These are phyloP conservation scores for Trichophyton verrucosum DNA, from an alignment of 2,329 filamentous ascomycete species.

Conservation along the genomic window DNA sequence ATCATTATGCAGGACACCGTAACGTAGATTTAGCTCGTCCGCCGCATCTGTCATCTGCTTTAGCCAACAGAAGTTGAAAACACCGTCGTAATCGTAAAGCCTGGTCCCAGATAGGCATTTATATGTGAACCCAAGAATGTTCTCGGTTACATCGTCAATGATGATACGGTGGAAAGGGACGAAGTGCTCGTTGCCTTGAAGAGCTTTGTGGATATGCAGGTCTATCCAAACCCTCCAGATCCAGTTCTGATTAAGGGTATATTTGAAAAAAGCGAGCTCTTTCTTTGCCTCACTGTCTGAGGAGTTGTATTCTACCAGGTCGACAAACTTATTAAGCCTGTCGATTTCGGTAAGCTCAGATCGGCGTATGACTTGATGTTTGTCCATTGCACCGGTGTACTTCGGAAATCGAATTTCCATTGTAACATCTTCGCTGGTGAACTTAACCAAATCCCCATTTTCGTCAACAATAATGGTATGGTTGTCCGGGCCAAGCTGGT, in stretches of 20 bases:
- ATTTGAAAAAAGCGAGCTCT: slow-evolving; percentile 8
- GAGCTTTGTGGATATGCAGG: slow-evolving; percentile 7
- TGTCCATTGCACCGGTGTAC: background rate
- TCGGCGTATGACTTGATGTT: background rate
- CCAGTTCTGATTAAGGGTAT: slow-evolving; percentile 4
- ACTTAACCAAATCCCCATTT: background rate
- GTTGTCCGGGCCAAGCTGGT: slow-evolving; percentile 4
- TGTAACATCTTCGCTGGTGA: slow-evolving; percentile 5
- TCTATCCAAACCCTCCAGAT: slow-evolving; percentile 9
- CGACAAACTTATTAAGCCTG: slow-evolving; percentile 4
- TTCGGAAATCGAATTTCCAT: slow-evolving; percentile 6
- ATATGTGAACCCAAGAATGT: slow-evolving; percentile 6
- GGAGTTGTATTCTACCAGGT: slow-evolving; percentile 5
- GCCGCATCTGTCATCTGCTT: slow-evolving; percentile 8
- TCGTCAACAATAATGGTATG: background rate
- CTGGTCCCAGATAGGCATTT: slow-evolving; percentile 6
- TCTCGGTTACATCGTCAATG: slow-evolving; percentile 7
- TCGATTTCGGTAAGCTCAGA: slow-evolving; percentile 9
- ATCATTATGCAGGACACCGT: slow-evolving; percentile 9
- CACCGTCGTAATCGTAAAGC: slow-evolving; percentile 5
- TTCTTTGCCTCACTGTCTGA: background rate
- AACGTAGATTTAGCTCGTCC: slow-evolving; percentile 10
- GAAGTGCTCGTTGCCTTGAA: slow-evolving; percentile 6
- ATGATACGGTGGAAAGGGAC: slow-evolving; percentile 8
- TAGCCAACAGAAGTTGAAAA: slow-evolving; percentile 9